phyloP scores from a whole-genome alignment of 495 filamentous ascomycete genomes.

The Neurospora intermedia region DNA sequence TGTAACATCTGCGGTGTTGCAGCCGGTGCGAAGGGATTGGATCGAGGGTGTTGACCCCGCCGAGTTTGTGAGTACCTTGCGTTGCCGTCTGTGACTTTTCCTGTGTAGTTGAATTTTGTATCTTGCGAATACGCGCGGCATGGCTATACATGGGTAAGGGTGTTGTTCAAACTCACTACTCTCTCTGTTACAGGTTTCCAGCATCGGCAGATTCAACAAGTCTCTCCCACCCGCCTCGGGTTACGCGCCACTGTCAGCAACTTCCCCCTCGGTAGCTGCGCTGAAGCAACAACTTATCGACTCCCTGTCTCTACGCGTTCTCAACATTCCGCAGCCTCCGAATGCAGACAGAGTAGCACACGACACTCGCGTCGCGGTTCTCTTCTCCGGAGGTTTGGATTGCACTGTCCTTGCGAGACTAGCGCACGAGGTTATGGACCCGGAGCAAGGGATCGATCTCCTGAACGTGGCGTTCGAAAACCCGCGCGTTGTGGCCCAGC shows the following conservation, averaged over 20 bases:
- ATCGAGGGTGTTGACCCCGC: constrained; percentile 1
- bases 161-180: constrained; percentile 28
- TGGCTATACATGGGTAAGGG: not conserved
- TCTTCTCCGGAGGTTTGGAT: constrained; percentile 93
- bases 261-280: constrained; percentile 43
- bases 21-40: constrained; percentile 14
- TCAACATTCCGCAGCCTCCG: constrained; percentile 54
- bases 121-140: not conserved
- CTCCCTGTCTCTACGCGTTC: constrained; percentile 55
- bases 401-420: constrained; percentile 81
- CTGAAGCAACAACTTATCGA: constrained; percentile 49
- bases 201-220: constrained; percentile 53
- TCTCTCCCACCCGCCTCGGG: constrained; percentile 27
- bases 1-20: not conserved
- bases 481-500: constrained; percentile 50
- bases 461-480: constrained; percentile 98
- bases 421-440: constrained; percentile 65
- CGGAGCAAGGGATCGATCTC: constrained; percentile 63
- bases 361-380: constrained; percentile 54
- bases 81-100: not conserved
- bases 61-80: constrained; percentile 31
- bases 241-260: constrained; percentile 27
- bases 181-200: constrained; percentile 38
- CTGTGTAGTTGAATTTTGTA: not conserved
- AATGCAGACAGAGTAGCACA: constrained; percentile 10